Conservation (phyloP, 257 asterid species). For the Paraleonurus japonicus region DNA sequence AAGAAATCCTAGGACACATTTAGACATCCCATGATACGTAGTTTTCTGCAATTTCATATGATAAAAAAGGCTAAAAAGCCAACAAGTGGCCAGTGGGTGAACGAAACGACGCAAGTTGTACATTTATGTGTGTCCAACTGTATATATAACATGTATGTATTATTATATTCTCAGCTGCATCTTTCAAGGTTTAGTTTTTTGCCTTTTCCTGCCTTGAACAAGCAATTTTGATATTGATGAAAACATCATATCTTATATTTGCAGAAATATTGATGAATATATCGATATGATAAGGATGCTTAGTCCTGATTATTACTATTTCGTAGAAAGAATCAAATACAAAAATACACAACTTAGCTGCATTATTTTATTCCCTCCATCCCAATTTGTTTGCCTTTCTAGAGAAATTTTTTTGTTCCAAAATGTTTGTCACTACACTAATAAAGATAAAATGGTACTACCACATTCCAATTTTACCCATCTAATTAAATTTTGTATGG, state of each 20-base stretch:
- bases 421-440: no score
- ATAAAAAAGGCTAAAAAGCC: conserved; percentile 1
- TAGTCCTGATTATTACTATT: conserved; percentile 10
- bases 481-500: no score
- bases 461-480: no score
- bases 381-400: no score
- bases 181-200: background rate
- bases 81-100: conserved; percentile 33
- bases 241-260: no score
- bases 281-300: background rate
- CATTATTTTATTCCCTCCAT: no score
- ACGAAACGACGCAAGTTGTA: conserved; percentile 26
- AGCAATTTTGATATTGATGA: no score
- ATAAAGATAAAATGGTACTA: no score
- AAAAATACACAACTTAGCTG: background rate
- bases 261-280: no score
- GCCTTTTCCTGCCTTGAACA: no score
- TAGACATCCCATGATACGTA: conserved; percentile 25
- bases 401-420: no score
- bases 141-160: background rate
- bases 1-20: conserved; percentile 27
- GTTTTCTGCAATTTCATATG: conserved; percentile 4
- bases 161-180: background rate
- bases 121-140: background rate
- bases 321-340: conserved; percentile 5